Conservation (phyloP, 1,284 basidiomycete species). For the Athelia sp. region DNA sequence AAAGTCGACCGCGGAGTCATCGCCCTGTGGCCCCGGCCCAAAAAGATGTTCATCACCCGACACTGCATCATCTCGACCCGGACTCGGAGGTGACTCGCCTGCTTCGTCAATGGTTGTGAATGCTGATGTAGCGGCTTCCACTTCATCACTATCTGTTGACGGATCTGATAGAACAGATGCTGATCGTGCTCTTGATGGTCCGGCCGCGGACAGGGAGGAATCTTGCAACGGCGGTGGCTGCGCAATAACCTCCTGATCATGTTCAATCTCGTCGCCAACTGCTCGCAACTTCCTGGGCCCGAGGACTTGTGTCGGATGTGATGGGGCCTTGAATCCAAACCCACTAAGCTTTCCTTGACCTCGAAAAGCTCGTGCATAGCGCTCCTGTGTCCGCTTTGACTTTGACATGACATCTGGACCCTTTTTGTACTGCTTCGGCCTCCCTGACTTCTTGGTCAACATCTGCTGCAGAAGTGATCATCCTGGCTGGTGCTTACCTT, state of each 20-base stretch:
- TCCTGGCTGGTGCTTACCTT: not conserved
- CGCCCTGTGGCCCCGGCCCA: not conserved
- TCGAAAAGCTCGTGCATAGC: not conserved
- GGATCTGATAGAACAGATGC: not conserved
- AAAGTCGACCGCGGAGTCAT: not conserved
- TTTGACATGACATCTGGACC: conserved; percentile 9
- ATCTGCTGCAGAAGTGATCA: no score
- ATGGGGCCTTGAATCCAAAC: conserved; percentile 4
- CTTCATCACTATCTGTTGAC: not conserved
- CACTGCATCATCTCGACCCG: not conserved
- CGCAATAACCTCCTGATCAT: no score
- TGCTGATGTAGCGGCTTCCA: no score
- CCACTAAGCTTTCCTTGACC: not conserved
- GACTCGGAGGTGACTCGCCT: not conserved
- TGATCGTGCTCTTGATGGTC: not conserved
- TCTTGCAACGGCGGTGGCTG: no score
- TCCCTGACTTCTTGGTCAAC: not conserved
- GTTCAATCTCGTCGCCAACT: no score
- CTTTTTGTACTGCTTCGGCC: conserved; percentile 5
- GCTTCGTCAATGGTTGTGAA: no score
- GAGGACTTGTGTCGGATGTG: not conserved
- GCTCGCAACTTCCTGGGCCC: not conserved
- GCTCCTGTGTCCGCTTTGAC: conserved; percentile 4
- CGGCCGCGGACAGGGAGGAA: no score
- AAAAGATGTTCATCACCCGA: not conserved